phyloP scores from a whole-genome alignment of 495 filamentous ascomycete genomes.

The Aspergillus nanangensis region DNA sequence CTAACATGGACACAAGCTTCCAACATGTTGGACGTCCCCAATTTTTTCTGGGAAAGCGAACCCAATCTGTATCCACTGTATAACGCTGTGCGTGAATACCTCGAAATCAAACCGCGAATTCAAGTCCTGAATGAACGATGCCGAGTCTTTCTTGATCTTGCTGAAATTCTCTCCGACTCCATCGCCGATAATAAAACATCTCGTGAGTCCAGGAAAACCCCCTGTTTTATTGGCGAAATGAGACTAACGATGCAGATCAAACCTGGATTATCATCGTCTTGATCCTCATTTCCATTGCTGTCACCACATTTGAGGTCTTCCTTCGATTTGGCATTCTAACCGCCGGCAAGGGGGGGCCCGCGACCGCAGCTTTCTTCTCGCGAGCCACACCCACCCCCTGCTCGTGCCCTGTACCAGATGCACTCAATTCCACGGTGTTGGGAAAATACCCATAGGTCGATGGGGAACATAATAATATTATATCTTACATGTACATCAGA shows the following conservation, averaged over 20 bases:
- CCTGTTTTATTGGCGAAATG: background rate
- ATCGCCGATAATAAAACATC: constrained; percentile 94
- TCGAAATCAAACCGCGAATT: constrained; percentile 93
- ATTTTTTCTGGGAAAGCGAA: constrained; percentile 98
- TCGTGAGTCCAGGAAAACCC: constrained; percentile 29
- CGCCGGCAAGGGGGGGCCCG: constrained; percentile 21
- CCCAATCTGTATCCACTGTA: constrained; percentile 94
- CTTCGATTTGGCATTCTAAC: constrained; percentile 78
- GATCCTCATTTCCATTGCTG: constrained; percentile 83
- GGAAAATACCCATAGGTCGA: too few relatives aligned
- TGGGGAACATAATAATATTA: too few relatives aligned
- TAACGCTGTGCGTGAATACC: constrained; percentile 89
- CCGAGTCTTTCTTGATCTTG: constrained; percentile 91
- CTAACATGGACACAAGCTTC: constrained; percentile 56
- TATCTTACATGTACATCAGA: too few relatives aligned
- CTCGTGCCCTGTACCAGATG: background rate
- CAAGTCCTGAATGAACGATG: constrained; percentile 96
- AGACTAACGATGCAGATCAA: constrained; percentile 43
- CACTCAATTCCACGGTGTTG: too few relatives aligned
- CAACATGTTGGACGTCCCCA: constrained; percentile 94
- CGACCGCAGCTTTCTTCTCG: constrained; percentile 11
- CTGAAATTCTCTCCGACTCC: constrained; percentile 88
- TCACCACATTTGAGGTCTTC: constrained; percentile 86
- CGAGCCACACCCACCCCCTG: constrained; percentile 3
- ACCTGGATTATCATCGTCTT: constrained; percentile 98